phyloP scores from a whole-genome alignment of 2,329 filamentous ascomycete species.

The Keithomyces neogunnii region DNA sequence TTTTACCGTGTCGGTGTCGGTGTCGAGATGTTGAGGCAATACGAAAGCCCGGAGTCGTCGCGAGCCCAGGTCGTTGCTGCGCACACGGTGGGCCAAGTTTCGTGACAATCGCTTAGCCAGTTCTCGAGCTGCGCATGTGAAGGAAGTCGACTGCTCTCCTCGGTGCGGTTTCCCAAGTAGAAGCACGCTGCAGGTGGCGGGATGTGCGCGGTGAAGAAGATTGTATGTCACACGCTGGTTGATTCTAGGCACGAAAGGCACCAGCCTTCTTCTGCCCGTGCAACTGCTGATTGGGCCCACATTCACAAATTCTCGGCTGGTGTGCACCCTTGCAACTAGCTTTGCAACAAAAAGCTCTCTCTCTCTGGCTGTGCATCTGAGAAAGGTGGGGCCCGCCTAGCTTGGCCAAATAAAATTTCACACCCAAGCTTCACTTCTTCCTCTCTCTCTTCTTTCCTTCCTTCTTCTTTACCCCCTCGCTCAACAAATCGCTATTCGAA shows the following conservation, averaged over 20 bases:
- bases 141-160: background rate
- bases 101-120: background rate
- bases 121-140: background rate
- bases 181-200: background rate
- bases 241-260: background rate
- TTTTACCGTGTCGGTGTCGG: constrained; percentile 6
- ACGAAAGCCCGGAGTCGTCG: background rate
- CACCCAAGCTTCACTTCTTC: constrained; percentile 5
- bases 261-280: background rate
- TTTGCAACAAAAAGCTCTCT: too few species aligned
- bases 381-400: constrained; percentile 10
- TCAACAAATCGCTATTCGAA: constrained; percentile 99
- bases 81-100: background rate
- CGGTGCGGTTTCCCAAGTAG: background rate
- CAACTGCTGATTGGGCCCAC: constrained; percentile 3
- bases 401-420: constrained; percentile 18
- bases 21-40: background rate
- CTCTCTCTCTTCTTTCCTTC: constrained; percentile 20
- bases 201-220: background rate
- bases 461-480: constrained; percentile 61
- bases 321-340: constrained; percentile 7
- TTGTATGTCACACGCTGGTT: background rate
- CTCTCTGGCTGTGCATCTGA: background rate
- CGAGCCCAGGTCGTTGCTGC: background rate
- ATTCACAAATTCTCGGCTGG: background rate